Evolutionary conservation across 148 eudicot species (phyloP), one percentile per base, ranked within the genome.

Genomic region (Talinum fruticosum): DNA sequence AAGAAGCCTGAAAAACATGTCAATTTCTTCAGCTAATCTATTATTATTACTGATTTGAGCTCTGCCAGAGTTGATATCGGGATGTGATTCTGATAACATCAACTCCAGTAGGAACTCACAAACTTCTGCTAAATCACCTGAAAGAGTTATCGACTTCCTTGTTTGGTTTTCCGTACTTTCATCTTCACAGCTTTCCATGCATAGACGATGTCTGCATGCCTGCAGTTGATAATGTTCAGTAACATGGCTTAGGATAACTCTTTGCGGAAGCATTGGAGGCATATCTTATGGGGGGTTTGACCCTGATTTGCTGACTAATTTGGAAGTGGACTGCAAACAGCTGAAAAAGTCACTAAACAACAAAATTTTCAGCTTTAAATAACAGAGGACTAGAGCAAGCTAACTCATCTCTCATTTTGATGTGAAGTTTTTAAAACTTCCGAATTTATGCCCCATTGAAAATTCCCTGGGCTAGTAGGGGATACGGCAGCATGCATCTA

Each of bases 21-120:
- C 97, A 77, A 88, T 87, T 86, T 95, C 96, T 87, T 84, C 87
- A 66, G 86, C 77, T 53, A 92, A 76, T 75, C 83, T 75, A 73
- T 69, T 75, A 73, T 69, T 77, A 44, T 76, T 86, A 13, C 57
- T 34, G 41, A 67, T 51, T 37, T 79, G 80, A 24, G 68, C 59
- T 67, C 75, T 78, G 23, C 53, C 23, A 41, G 59, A 65, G 41
- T 45, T 53, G 24, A 33, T 51, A 38, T 83, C 82, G 16, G 72
- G 66, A 81, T 75, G 81, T 66, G 88, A 75, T 51, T 83, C 87
- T 10, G 82, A 79, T 34, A 85, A 82, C 79, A 90, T 37, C 67
- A 88, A 84, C 78, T 83, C 80, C 69, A 89, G 65, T 49, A 95
- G 91, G 78, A 83, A 76, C 75, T 83, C 87, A 77, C 87, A 80